Evolutionary conservation across 352 stramenopile genomes (phyloP), one percentile per base, ranked within the genome.

Genomic region (Phytophthora colocasiae): DNA sequence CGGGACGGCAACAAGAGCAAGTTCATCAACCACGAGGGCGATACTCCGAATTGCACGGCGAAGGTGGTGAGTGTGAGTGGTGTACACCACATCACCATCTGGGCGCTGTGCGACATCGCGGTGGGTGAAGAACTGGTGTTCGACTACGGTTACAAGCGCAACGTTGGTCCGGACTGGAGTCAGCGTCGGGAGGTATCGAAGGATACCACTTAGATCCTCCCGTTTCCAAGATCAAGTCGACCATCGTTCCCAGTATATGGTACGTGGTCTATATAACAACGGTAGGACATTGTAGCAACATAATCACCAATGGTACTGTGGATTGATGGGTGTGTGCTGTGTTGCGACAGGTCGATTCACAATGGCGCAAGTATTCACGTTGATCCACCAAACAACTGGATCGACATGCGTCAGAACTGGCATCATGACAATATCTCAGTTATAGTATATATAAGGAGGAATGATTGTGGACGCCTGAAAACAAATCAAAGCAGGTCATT

Each of bases 1-100:
- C 83, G 88, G 22, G 89, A 88, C 31, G 93, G 96, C 24, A 98
- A 98, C 79, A 97, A 98, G 69, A 92, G 81, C 54, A 90, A 95
- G 54, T 98, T 96, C 58, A 82, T 89, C 11, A 96, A 97, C 64
- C 91, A 98, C 62, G 59, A 67, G 0, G 55, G 59, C 9, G 74
- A 80, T 1, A 55, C 69, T 0, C 82, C 87, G 0, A 98, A 98
- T 56, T 95, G 85, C 53, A 74, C 80, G 45, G 77, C 86, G 1
- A 86, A 87, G 56, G 87, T 92, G 34, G 76, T 96, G 34, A 77
- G 79, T 43, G 83, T 97, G 1, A 89, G 95, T 66, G 93, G 93
- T 40, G 88, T 97, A 51, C 78, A 93, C 69, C 78, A 87, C 64
- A 96, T 98, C 59, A 92, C 77, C 10, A 90, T 98, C 17, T 98